Conservation (phyloP, 306 rosid species). For the Malus asiatica region DNA sequence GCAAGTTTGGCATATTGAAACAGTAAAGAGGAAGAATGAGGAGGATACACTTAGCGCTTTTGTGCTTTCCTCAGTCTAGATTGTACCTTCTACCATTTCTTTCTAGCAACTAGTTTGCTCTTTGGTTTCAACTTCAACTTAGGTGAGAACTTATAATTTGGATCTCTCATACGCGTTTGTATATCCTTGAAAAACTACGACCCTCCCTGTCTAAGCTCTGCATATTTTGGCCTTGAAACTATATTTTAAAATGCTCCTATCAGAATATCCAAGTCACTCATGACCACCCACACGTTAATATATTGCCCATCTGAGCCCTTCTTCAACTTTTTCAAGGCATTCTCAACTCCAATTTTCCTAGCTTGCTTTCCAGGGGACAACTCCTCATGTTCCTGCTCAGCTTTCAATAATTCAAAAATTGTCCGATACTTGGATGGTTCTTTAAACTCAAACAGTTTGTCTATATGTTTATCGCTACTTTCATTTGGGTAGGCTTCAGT, state of each 20-base stretch:
- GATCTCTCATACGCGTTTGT: constrained; percentile 79
- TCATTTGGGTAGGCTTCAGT: constrained; percentile 77
- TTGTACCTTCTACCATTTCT: constrained; percentile 76
- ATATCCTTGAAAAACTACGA: constrained; percentile 74
- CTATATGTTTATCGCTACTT: constrained; percentile 62
- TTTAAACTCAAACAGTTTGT: constrained; percentile 74
- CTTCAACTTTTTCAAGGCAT: constrained; percentile 73
- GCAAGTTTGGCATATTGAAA: not conserved
- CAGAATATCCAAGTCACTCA: constrained; percentile 72
- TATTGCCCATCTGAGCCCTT: constrained; percentile 82
- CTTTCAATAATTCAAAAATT: constrained; percentile 56
- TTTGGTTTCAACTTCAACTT: constrained; percentile 75
- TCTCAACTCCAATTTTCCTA: constrained; percentile 73
- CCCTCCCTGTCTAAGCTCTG: constrained; percentile 72
- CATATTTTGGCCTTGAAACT: constrained; percentile 73
- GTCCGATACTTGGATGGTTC: constrained; percentile 72
- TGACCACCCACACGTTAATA: constrained; percentile 70
- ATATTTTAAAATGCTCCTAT: constrained; percentile 79
- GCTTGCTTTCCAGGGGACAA: constrained; percentile 83
- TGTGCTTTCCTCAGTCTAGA: constrained; percentile 72
- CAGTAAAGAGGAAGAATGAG: not conserved
- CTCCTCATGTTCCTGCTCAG: constrained; percentile 73
- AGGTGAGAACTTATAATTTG: constrained; percentile 64
- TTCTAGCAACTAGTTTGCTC: constrained; percentile 60
- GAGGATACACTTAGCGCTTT: constrained; percentile 23